Base-by-base conservation (phyloP, 176 grass and related monocot species). In the Oryza rufipogon region DNA sequence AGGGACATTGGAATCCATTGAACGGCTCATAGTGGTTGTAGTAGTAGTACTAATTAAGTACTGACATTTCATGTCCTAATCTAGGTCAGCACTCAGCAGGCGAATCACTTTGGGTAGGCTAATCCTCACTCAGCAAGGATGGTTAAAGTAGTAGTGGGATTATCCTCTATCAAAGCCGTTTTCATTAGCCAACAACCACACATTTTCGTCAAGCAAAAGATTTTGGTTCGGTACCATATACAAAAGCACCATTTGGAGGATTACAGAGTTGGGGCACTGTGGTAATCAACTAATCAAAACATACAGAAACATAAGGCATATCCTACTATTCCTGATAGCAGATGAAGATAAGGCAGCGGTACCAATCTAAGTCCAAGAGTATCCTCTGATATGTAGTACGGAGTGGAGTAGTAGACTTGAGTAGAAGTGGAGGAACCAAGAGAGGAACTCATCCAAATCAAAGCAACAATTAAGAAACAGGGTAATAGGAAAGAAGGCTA, bases 71-170 rank as follows among this genome's bases (percentile, higher is more conserved):
- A 51, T 33, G 54, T 64, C 80, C 16, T 34, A 80, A 80, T 69
- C 64, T 36, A 52, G 42, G 20, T 30, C 74, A 77, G n/a, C 25
- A 17, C 30, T 30, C 74, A 77, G n/a, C 25, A 17, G 47, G 22
- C 22, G 5, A 63, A 45, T 69, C 64, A 70, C 33, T 82, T 87
- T 70, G 10, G 65, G 22, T 70, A 77, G 45, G n/a, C 22, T 77
- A 60, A 58, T 70, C 56, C 65, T 61, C 32, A 67, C n/a, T 41
- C 19, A 76, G 16, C 9, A 30, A 78, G 44, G 46, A 77, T 5
- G 44, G n/a, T 36, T 3, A 51, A 66, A n/a, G 11, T 13, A 32
- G 38, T 3, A 5, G 11, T 66, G 13, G 23, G 5, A 65, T 48
- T 46, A 44, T 17, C 23, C 41, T 49, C 28, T 10, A 0, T 74